Evolutionary conservation across 2,329 filamentous ascomycete genomes (phyloP), one percentile per base, ranked within the genome.

Genomic region (Penicillium hesseltinei): DNA sequence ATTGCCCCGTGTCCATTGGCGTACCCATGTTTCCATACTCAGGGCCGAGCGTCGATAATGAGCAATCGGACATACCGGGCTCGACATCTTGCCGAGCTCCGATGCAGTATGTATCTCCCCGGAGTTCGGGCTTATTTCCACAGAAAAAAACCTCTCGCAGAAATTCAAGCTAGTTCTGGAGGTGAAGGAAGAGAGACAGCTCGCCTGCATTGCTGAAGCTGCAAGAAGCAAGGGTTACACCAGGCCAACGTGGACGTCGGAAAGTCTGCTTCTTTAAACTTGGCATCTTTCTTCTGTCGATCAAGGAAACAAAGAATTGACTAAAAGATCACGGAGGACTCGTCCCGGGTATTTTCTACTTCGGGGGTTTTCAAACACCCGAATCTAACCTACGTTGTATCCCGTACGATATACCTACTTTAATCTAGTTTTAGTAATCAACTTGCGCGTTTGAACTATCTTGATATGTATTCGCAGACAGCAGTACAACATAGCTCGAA

Each of bases 261-360:
- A 33, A 11, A n/a, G 45, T 55, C 39, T 53, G 43, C 36, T 35
- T 42, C 35, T 40, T 43, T 13, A 35, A 51, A 39, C n/a, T 55
- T 38, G 46, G 11, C 46, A 55, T 35, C 17, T n/a, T 31, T 29
- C 21, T 52, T 23, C 19, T 55, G 46, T 44, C 52, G 52, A 55
- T 43, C 31, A 23, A 23, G n/a, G 15, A 19, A 40, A 48, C 17
- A 44, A 51, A 54, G 44, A 54, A 40, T 5, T n/a, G 25, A 54
- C 48, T 35, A 56, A 51, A 53, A 42, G 40, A 56, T 56, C 53
- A 61, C 56, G 59, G 56, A 54, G 51, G 47, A 49, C 47, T 33
- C 23, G n/a, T 43, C 43, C 23, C 59, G 53, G 27, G 19, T 19
- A n/a, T 21, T 45, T 45, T 45, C 21, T 52, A 31, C 4, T 36